These are phyloP conservation scores for Phialophora macrospora DNA, from an alignment of 2,329 filamentous ascomycete species.

Conservation along the genomic window DNA sequence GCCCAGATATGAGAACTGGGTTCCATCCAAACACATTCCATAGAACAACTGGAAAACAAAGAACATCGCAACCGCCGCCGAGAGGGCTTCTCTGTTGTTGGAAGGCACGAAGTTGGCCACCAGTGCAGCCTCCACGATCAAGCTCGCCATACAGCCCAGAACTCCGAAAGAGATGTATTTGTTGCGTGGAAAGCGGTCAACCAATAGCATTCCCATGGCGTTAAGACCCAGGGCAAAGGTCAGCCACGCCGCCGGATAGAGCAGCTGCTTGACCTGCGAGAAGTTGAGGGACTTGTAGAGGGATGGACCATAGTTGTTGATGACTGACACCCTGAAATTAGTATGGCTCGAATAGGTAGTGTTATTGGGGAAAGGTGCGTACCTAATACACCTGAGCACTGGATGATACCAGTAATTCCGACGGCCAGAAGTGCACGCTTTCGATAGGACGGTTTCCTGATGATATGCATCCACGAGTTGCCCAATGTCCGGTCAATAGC, in stretches of 20 bases:
- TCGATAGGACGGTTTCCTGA: conserved; percentile 33
- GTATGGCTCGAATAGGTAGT: neutral
- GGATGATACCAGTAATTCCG: conserved; percentile 33
- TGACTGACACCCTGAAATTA: conserved; percentile 40
- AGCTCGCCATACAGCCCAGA: conserved; percentile 48
- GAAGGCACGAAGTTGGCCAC: conserved; percentile 46
- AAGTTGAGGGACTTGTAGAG: conserved; percentile 55
- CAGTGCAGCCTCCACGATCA: conserved; percentile 49
- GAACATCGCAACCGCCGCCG: conserved; percentile 49
- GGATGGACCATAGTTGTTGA: conserved; percentile 52
- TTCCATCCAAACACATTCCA: conserved; percentile 53
- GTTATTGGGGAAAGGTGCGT: neutral
- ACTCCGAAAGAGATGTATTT: conserved; percentile 43
- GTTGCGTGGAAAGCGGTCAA: conserved; percentile 35
- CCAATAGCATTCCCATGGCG: conserved; percentile 27
- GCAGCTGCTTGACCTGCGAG: conserved; percentile 40
- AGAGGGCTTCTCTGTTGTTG: conserved; percentile 42
- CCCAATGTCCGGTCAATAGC: conserved; percentile 34
- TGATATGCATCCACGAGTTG: conserved; percentile 32
- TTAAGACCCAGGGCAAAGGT: conserved; percentile 36
- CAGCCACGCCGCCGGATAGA: conserved; percentile 34
- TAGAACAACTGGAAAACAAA: conserved; percentile 51
- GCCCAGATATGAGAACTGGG: conserved; percentile 54
- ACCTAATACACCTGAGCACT: conserved; percentile 42
- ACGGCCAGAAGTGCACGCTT: conserved; percentile 32